Base-by-base conservation (phyloP, 176 grass and related monocot genomes). In the Stipa capillata region DNA sequence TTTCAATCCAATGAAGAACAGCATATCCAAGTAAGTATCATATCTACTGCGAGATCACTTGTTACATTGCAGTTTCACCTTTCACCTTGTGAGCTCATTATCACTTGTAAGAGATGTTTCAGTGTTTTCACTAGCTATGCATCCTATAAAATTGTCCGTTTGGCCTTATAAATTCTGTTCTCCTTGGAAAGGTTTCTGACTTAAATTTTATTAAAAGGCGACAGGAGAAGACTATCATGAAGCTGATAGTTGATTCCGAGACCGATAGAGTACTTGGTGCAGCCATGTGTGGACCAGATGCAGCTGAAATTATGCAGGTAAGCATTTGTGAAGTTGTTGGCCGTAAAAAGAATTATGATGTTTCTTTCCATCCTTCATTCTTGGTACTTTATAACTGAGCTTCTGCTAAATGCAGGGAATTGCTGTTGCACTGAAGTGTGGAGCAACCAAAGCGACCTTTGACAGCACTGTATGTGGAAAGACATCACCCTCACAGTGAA, bases 1-100 rank as follows among this genome's bases (percentile, higher is more conserved):
- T 51, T 98, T 98, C 82, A 98, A 85, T 21, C 96, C 96, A 49
- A 94, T 98, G 96, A 98, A 89, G 81, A 94, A 98, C 77, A 93
- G 90, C 61, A 98, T 98, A 76, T 98, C 96, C 65, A 91, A 91
- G 95, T 98, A 90, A 86, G 83, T 47, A n/a, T n/a, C n/a, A n/a
- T n/a, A n/a, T n/a, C n/a, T n/a, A n/a, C n/a, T n/a, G n/a, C n/a
- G n/a, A n/a, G n/a, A n/a, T n/a, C n/a, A n/a, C n/a, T n/a, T n/a
- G n/a, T n/a, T n/a, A n/a, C n/a, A n/a, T n/a, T n/a, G n/a, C n/a
- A n/a, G n/a, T n/a, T n/a, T n/a, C n/a, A n/a, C n/a, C n/a, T n/a
- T n/a, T n/a, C n/a, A n/a, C n/a, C n/a, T n/a, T n/a, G n/a, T n/a
- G n/a, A n/a, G n/a, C n/a, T n/a, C n/a, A n/a, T n/a, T n/a, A n/a